Base-by-base conservation (phyloP, 805 yeast genomes). In the Spathaspora sp. region DNA sequence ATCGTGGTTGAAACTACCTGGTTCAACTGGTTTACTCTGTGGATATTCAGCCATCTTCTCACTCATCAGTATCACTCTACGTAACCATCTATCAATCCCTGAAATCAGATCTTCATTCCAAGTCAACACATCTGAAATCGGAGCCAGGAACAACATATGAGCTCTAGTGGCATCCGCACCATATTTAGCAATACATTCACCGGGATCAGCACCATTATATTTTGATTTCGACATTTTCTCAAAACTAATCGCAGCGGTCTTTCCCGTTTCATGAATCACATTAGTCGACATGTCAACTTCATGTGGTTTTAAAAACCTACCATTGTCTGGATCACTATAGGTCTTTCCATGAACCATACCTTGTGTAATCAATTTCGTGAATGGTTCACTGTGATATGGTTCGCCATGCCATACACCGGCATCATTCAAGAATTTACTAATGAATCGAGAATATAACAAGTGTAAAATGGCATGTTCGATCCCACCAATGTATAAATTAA, bases 261-360 rank as follows among this genome's bases (percentile, higher is more conserved):
- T 60, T 1, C 86, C 87, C 0, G 86, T 74, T 3, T 66, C 57
- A 1, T 86, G 85, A 2, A 65, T 66, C 0, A 56, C 59, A 48
- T 73, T 70, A 0, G 71, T 51, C 2, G 66, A 40, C n/a, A n/a
- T n/a, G n/a, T 79, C 85, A 11, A 89, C 64, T 59, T 94, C 97
- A 1, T 85, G 83, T 0, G 96, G 93, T 59, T 83, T 89, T 57
- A 94, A 72, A 65, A 87, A 93, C 51, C 84, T 70, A 0, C 93
- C 94, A 29, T 79, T 85, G 0, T 65, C 68, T 2, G 97, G 94
- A 57, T 92, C 86, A 7, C 75, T 72, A 58, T 65, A 88, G 0
- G 99, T 94, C 61, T 81, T 83, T 2, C 97, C 98, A 55, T 93
- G 97, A 3, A 94, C 99, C 99, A 94, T 94, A 16, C 99, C 99